phyloP scores from a whole-genome alignment of 768 basidiomycete genomes.

The Lyophyllum shimeji region DNA sequence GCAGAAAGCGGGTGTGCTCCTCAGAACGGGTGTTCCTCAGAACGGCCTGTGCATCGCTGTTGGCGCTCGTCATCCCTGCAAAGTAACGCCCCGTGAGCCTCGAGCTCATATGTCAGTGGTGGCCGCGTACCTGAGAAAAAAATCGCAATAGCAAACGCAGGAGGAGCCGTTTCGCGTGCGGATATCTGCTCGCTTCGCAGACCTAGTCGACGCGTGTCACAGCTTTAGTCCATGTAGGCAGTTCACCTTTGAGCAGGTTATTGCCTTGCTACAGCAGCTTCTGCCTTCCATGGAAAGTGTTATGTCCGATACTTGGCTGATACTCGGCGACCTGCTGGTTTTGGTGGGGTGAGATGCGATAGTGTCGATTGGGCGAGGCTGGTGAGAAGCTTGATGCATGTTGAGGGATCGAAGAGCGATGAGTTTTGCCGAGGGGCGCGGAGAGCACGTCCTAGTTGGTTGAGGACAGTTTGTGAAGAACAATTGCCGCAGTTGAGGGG shows the following conservation, averaged over 20 bases:
- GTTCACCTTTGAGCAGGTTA: conserved; percentile 13
- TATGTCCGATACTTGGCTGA: conserved; percentile 14
- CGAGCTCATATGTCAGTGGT: not conserved
- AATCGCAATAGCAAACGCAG: not conserved
- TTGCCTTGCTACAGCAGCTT: conserved; percentile 4
- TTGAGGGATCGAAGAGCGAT: not conserved
- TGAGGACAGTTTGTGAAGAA: conserved; percentile 2
- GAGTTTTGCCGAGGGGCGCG: conserved; percentile 8
- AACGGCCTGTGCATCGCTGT: conserved; percentile 2
- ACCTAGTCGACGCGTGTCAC: conserved; percentile 15
- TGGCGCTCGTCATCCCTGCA: conserved; percentile 11
- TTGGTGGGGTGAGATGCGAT: not conserved
- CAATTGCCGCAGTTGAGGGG: not conserved
- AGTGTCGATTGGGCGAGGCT: conserved; percentile 9
- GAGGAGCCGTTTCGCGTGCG: not conserved
- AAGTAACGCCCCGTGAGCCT: conserved; percentile 8
- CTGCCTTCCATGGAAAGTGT: conserved; percentile 2
- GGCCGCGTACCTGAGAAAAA: not conserved
- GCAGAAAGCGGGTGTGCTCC: too few relatives aligned
- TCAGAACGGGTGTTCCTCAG: conserved; percentile 1
- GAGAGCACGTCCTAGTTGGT: conserved; percentile 7
- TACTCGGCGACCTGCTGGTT: conserved; percentile 11
- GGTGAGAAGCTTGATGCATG: not conserved
- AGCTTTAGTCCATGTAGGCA: not conserved
- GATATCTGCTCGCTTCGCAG: conserved; percentile 11